These are phyloP conservation scores for Neonectria coccinea DNA, from an alignment of 2,329 filamentous ascomycete species.

Conservation along the genomic window DNA sequence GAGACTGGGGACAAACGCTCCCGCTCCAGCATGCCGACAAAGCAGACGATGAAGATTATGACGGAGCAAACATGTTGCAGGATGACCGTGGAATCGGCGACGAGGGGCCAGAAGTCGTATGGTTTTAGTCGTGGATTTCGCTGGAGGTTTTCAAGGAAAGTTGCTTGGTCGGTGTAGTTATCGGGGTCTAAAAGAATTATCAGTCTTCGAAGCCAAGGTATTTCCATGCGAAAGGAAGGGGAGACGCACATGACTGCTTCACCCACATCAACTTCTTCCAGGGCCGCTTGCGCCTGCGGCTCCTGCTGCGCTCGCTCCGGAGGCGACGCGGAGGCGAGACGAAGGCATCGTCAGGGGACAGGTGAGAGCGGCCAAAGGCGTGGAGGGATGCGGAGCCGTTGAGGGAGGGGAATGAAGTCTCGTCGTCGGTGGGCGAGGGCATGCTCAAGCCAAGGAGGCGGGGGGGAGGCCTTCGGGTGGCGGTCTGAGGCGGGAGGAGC, in stretches of 20 bases:
- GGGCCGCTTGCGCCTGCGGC: slow-evolving; percentile 75
- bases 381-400: slow-evolving; percentile 47
- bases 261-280: slow-evolving; percentile 99
- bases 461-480: background rate
- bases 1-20: slow-evolving; percentile 90
- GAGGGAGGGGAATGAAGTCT: slow-evolving; percentile 52
- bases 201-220: slow-evolving; percentile 7
- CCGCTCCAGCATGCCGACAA: slow-evolving; percentile 84
- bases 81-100: slow-evolving; percentile 95
- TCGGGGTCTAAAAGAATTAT: slow-evolving; percentile 77
- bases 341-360: slow-evolving; percentile 89
- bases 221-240: background rate
- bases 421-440: slow-evolving; percentile 55
- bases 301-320: slow-evolving; percentile 71
- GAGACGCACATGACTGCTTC: slow-evolving; percentile 76
- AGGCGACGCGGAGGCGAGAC: slow-evolving; percentile 69
- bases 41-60: slow-evolving; percentile 93
- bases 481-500: background rate
- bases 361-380: slow-evolving; percentile 70
- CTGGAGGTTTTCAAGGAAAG: slow-evolving; percentile 95
- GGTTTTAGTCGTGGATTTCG: slow-evolving; percentile 92
- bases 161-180: slow-evolving; percentile 97
- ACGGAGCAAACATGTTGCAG: slow-evolving; percentile 97
- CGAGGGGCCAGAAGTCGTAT: slow-evolving; percentile 98
- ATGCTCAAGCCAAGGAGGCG: slow-evolving; percentile 40